Evolutionary conservation across 176 grass and related monocot species (phyloP).

Genomic region (Panicum miliaceum): DNA sequence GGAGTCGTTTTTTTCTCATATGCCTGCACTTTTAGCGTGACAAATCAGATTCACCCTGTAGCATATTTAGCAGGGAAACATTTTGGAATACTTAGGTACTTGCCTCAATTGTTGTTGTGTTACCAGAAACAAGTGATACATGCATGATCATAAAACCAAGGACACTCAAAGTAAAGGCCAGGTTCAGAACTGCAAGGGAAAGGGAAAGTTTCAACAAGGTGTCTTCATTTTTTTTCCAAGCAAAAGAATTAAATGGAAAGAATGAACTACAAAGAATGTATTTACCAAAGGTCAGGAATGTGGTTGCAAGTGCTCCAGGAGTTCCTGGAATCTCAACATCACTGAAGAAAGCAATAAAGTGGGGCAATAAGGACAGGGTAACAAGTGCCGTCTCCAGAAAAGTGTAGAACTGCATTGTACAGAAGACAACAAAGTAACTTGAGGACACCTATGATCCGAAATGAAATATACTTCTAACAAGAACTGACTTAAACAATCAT

Average conservation of each 20-base stretch:
- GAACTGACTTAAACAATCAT: background rate
- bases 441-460: background rate
- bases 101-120: slow-evolving; percentile 87
- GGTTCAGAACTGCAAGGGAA: slow-evolving; percentile 63
- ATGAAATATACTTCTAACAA: background rate
- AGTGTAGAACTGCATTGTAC: slow-evolving; percentile 85
- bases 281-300: slow-evolving; percentile 91
- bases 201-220: background rate
- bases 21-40: slow-evolving; percentile 48
- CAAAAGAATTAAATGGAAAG: background rate
- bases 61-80: background rate
- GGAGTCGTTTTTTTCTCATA: slow-evolving; percentile 95
- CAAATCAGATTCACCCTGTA: background rate
- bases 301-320: slow-evolving; percentile 91
- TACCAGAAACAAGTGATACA: slow-evolving; percentile 81
- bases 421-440: slow-evolving; percentile 24
- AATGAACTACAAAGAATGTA: slow-evolving; percentile 25
- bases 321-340: slow-evolving; percentile 84
- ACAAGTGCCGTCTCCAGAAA: slow-evolving; percentile 93
- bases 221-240: background rate
- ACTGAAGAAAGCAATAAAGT: slow-evolving; percentile 97
- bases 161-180: slow-evolving; percentile 82
- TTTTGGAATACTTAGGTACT: slow-evolving; percentile 37
- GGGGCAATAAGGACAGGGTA: slow-evolving; percentile 77
- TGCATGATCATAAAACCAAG: slow-evolving; percentile 97